Percentiles rank a stretch among this genome's conserved stretches.
These are phyloP conservation scores for Pseudogymnoascus sp. DNA, from an alignment of 2,329 filamentous ascomycete genomes.

Conservation along the genomic window DNA sequence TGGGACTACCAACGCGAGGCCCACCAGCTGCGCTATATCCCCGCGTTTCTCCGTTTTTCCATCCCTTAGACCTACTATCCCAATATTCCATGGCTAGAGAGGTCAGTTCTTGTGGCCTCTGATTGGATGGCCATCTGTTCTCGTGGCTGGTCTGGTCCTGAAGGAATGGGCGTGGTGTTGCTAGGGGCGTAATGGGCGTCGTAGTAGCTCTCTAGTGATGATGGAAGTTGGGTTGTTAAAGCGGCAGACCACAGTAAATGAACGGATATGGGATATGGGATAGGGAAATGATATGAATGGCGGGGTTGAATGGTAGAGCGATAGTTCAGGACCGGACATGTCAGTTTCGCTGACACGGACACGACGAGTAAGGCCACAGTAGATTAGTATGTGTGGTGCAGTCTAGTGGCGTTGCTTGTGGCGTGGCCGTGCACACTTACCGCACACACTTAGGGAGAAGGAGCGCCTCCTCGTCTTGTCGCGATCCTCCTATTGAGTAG, in stretches of 20 bases:
- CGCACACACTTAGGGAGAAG: background rate
- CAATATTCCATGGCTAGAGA: background rate
- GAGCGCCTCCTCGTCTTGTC: background rate
- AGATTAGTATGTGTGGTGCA: background rate
- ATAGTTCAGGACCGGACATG: background rate
- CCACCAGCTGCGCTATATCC: background rate
- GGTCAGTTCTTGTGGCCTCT: background rate
- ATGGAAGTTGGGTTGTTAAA: background rate
- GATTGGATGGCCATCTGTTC: background rate
- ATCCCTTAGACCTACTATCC: background rate
- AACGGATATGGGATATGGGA: background rate
- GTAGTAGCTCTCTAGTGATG: background rate
- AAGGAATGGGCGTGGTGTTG: background rate
- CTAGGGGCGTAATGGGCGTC: background rate
- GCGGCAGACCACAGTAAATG: background rate
- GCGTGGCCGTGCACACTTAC: background rate
- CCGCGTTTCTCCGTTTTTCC: background rate
- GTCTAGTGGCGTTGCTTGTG: background rate
- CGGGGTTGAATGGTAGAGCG: background rate
- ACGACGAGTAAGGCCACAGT: background rate
- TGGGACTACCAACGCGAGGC: background rate
- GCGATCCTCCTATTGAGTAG: background rate
- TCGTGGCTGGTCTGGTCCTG: background rate
- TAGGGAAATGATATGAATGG: background rate
- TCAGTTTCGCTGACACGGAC: background rate